phyloP scores from a whole-genome alignment of 768 basidiomycete genomes.

The Podaxis pistillaris region DNA sequence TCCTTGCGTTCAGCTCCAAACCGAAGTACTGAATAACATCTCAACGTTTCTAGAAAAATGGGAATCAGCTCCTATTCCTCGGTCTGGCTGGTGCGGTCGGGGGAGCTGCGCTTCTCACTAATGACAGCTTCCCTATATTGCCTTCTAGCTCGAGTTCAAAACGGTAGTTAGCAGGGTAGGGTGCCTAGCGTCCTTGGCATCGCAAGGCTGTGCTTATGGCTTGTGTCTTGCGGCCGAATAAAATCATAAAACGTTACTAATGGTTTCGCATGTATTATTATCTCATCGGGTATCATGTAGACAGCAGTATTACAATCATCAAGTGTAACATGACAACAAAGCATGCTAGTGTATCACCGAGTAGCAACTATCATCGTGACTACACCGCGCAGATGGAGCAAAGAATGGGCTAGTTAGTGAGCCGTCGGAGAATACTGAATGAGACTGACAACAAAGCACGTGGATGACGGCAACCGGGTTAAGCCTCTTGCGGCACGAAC shows the following conservation, averaged over 20 bases:
- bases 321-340: not conserved
- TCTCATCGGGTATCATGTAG: not conserved
- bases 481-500: slow-evolving; percentile 9
- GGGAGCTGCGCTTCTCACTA: slow-evolving; percentile 18
- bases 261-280: not conserved
- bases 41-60: not conserved
- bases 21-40: not conserved
- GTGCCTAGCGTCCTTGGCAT: not conserved
- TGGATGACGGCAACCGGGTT: slow-evolving; percentile 2
- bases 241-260: not conserved
- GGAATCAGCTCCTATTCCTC: slow-evolving; percentile 10
- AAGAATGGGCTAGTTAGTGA: not conserved
- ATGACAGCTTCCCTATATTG: not conserved
- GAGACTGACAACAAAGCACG: not conserved
- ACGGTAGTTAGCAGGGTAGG: not conserved
- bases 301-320: not conserved
- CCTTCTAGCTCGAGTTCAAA: not conserved
- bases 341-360: not conserved
- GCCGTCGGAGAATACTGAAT: not conserved
- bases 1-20: not conserved
- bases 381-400: not conserved
- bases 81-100: slow-evolving; percentile 21
- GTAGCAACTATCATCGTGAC: not conserved
- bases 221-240: not conserved
- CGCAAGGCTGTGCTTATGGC: slow-evolving; percentile 1